Base-by-base conservation (phyloP, 441 rosid genomes). In the Aquilaria agallochum region DNA sequence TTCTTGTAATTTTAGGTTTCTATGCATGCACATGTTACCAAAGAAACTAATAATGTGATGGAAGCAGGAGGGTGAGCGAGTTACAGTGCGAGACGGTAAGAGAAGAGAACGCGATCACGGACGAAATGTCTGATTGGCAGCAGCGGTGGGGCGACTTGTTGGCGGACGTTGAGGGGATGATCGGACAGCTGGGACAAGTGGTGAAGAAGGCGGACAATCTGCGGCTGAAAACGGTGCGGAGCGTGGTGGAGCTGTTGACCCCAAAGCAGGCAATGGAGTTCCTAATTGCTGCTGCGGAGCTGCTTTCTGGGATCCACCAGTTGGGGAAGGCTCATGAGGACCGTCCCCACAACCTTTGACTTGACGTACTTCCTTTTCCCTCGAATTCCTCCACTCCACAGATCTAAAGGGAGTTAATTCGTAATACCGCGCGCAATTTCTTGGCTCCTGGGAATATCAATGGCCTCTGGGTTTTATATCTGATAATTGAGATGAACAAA, bases 1-100 rank as follows among this genome's bases (percentile, higher is more conserved):
- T 55, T 20, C 2, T 5, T 55, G 34, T 3, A 8, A 0, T 27
- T 2, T 20, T 36, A 3, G 6, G 5, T 36, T 14, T 13, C 1
- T 31, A n/a, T 12, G 8, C 14, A 56, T 34, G 45, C 4, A 27
- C 11, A 8, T 55, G 3, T 55, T 30, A 30, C 11, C 33, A 4
- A 20, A 20, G 9, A 45, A 44, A 9, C 59, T 73, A 68, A 65
- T 73, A 64, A 65, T 20, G 27, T 20, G 27, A 20, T 20, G 27
- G 27, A 20, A 46, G 56, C 83, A 89, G 98, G 87, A 73, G 75
- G 50, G 96, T 90, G 67, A 93, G 92, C 5, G 96, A 88, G 81
- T 63, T 93, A 51, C 98, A 93, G 67, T 90, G 98, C 47, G 89
- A 88, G 70, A 83, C 97, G 4, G 98, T 88, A 73, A 81, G 74